These are phyloP conservation scores for Carex arenaria DNA, from an alignment of 202 grass and related monocot genomes.

Conservation along the genomic window DNA sequence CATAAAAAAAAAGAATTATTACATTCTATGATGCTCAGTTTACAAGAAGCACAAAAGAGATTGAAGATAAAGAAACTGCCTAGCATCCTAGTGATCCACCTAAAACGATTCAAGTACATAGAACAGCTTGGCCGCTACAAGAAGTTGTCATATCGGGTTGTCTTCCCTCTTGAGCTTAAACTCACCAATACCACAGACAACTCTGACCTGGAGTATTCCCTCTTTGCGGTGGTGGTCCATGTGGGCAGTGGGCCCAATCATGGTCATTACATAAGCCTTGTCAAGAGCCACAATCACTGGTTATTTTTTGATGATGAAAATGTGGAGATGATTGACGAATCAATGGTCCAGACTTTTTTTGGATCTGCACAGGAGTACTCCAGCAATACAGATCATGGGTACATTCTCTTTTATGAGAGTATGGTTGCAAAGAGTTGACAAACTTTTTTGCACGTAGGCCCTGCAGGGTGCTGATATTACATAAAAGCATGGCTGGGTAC, in stretches of 20 bases:
- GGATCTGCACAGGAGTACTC: conserved; percentile 83
- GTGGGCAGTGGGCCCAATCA: conserved; percentile 91
- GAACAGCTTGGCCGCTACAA: conserved; percentile 90
- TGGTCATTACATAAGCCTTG: conserved; percentile 89
- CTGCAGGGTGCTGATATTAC: conserved; percentile 2
- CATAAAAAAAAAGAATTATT: not conserved
- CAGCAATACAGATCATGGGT: conserved; percentile 91
- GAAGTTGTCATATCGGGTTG: conserved; percentile 79
- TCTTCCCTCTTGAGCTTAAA: conserved; percentile 98
- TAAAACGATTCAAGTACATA: conserved; percentile 95
- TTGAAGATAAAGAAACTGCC: conserved; percentile 98
- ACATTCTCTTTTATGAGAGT: conserved; percentile 96
- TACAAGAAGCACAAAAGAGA: conserved; percentile 97
- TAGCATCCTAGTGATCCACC: conserved; percentile 94
- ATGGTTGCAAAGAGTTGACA: conserved; percentile 47
- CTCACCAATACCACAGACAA: conserved; percentile 72
- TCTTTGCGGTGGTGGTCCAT: conserved; percentile 92
- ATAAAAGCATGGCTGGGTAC: conserved; percentile 13
- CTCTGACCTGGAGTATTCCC: conserved; percentile 79
- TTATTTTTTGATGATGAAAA: conserved; percentile 93
- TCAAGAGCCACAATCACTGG: conserved; percentile 97
- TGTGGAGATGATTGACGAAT: conserved; percentile 92
- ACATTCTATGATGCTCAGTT: conserved; percentile 32
- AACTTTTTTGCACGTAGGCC: conserved; percentile 7
- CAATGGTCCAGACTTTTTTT: conserved; percentile 79